These are phyloP conservation scores for Asterionellopsis glacialis DNA, from an alignment of 108 stramenopile species.

Conservation along the genomic window DNA sequence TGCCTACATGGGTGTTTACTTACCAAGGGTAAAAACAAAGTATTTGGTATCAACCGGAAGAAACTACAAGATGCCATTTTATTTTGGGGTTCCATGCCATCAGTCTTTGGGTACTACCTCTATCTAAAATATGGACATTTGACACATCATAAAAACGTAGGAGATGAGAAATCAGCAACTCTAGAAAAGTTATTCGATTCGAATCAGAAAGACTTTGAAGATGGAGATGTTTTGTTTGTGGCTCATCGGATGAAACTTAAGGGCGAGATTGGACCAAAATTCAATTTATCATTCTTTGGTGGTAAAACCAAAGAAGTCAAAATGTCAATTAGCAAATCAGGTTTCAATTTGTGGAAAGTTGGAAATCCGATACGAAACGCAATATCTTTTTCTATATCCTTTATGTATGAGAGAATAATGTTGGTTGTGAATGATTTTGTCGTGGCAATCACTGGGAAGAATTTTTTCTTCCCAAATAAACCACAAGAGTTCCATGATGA, in stretches of 20 bases:
- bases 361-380: slow-evolving; percentile 41
- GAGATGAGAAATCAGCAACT: slow-evolving; percentile 43
- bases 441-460: slow-evolving; percentile 56
- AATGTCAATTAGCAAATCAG: slow-evolving; percentile 56
- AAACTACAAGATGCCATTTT: slow-evolving; percentile 39
- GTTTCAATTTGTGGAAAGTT: slow-evolving; percentile 54
- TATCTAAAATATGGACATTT: slow-evolving; percentile 75
- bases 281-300: neutral
- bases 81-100: slow-evolving; percentile 72
- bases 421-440: slow-evolving; percentile 64
- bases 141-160: slow-evolving; percentile 63
- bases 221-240: slow-evolving; percentile 78
- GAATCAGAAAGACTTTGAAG: slow-evolving; percentile 57
- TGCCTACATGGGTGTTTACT: slow-evolving; percentile 56
- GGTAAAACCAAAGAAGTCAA: slow-evolving; percentile 21
- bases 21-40: slow-evolving; percentile 18
- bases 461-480: slow-evolving; percentile 79
- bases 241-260: slow-evolving; percentile 77
- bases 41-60: slow-evolving; percentile 15
- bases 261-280: slow-evolving; percentile 54
- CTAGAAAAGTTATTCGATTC: slow-evolving; percentile 59
- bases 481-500: slow-evolving; percentile 59
- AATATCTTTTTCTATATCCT: slow-evolving; percentile 43
- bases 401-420: slow-evolving; percentile 62
- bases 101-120: slow-evolving; percentile 68